A percentile compares a stretch with the other conserved stretches of the same genome.
Conservation (phyloP, 2,329 filamentous ascomycete species). For the Paracorniculantispora psalliotae region DNA sequence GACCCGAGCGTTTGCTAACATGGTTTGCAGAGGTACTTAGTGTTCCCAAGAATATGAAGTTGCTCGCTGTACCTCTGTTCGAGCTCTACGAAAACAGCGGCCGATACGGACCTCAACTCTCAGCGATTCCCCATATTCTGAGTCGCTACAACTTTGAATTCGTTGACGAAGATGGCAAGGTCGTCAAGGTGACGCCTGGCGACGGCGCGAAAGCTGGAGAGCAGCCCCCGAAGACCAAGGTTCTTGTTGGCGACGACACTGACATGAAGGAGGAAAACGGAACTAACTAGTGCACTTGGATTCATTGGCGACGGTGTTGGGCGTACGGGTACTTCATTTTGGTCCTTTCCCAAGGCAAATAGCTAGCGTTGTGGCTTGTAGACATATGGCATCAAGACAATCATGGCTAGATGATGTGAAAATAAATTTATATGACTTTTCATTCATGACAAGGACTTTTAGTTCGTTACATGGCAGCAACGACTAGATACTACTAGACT, state of each 20-base stretch:
- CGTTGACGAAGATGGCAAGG: constrained; percentile 85
- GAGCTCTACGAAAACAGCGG: constrained; percentile 97
- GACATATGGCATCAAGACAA: background rate
- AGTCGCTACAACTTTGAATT: constrained; percentile 98
- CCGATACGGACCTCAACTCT: constrained; percentile 90
- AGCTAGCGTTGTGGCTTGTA: background rate
- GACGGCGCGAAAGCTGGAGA: constrained; percentile 48
- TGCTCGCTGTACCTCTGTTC: constrained; percentile 92
- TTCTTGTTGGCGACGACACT: constrained; percentile 59
- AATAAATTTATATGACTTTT: background rate
- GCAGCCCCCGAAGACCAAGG: constrained; percentile 59
- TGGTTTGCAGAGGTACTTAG: constrained; percentile 71
- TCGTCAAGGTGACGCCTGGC: constrained; percentile 80
- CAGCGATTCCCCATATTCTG: constrained; percentile 90
- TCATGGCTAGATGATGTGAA: constrained; percentile 4
- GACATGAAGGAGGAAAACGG: constrained; percentile 54
- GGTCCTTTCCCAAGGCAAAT: background rate
- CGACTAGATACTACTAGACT: background rate
- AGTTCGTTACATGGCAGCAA: background rate
- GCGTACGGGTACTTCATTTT: constrained; percentile 21
- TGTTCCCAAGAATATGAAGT: constrained; percentile 99
- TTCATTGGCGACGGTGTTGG: constrained; percentile 32
- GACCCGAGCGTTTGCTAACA: constrained; percentile 7
- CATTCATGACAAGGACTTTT: too few species aligned
- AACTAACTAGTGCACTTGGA: constrained; percentile 25